Evolutionary conservation across 2,329 filamentous ascomycete species (phyloP).

Genomic region (Colletotrichum incanum): DNA sequence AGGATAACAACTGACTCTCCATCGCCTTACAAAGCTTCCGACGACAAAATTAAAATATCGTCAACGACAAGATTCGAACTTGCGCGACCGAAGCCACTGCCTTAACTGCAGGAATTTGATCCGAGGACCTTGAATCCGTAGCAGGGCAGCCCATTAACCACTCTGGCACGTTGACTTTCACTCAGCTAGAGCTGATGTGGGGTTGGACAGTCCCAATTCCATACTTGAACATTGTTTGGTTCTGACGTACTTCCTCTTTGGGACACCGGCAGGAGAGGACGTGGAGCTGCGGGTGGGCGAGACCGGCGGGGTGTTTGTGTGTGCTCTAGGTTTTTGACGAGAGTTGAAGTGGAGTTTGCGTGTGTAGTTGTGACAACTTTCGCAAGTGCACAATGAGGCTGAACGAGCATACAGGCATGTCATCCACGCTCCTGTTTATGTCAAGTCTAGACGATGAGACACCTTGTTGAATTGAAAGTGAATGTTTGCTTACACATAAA

Average conservation of each 20-base stretch:
- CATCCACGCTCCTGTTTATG: not conserved
- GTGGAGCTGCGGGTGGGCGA: slow-evolving; percentile 20
- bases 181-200: not conserved
- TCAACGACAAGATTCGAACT: slow-evolving; percentile 43
- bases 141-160: slow-evolving; percentile 44
- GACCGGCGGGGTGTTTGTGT: slow-evolving; percentile 14
- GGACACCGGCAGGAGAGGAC: slow-evolving; percentile 30
- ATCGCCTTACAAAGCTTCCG: not conserved
- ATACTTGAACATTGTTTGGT: not conserved
- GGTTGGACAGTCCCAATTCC: not conserved
- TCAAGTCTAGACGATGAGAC: not conserved
- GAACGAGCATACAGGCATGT: slow-evolving; percentile 61
- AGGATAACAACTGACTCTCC: not conserved
- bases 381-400: slow-evolving; percentile 56
- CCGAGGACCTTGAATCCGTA: slow-evolving; percentile 13
- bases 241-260: slow-evolving; percentile 13
- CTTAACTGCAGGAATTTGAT: slow-evolving; percentile 19
- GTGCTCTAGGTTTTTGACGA: slow-evolving; percentile 12
- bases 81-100: slow-evolving; percentile 44
- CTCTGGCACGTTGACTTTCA: slow-evolving; percentile 40
- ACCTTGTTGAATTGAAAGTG: not conserved
- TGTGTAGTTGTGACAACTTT: not conserved
- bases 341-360: slow-evolving; percentile 16
- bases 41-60: not conserved
- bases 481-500: slow-evolving; percentile 1